Base-by-base conservation (phyloP, 2,329 filamentous ascomycete genomes). In the Didymella keratinophila region DNA sequence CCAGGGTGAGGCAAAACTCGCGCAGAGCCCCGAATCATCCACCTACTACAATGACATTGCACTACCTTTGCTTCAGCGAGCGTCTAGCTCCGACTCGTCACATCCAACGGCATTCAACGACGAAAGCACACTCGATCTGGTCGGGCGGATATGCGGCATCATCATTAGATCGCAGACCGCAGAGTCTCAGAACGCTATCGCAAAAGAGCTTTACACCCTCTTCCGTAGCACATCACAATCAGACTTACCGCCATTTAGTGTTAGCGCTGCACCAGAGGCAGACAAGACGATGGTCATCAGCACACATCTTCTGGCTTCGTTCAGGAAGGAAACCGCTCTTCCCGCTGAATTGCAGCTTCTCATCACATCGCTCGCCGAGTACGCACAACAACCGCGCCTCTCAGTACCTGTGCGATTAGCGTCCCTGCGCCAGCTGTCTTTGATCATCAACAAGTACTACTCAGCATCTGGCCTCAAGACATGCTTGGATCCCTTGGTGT, bases 71-170 rank as follows among this genome's bases (percentile, higher is more conserved):
- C 60, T 82, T 12, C 62, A 71, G 37, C 73, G 78, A 27, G 66
- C 76, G 21, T 73, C 74, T 6, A 75, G 73, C 27, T 69, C 71
- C 3, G 66, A 73, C 34, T 60, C 61, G 6, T 70, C 72, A 2
- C 73, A 76, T 41, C 70, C 69, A 11, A 32, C 34, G 14, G 68
- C 70, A 10, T 75, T 78, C 36, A 66, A 78, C 30, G 82, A 88
- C 62, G 79, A 84, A 49, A 75, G 77, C 5, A 81, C 84, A 7
- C 74, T 88, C 8, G 86, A 89, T 57, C 79, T 86, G 7, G 80
- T 89, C 18, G 87, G 87, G 21, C 80, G 85, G 42, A 81, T 89
- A 34, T 82, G 82, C 67, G 88, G 85, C 63, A 74, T 87, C 44
- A 84, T 89, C 44, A 77, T 89, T 30, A 79, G 84, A 44, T 78